A percentile compares a stretch with the other conserved stretches of the same genome.
Conservation (phyloP, 768 basidiomycete species). For the Rhodosporidiobolus sp. region DNA sequence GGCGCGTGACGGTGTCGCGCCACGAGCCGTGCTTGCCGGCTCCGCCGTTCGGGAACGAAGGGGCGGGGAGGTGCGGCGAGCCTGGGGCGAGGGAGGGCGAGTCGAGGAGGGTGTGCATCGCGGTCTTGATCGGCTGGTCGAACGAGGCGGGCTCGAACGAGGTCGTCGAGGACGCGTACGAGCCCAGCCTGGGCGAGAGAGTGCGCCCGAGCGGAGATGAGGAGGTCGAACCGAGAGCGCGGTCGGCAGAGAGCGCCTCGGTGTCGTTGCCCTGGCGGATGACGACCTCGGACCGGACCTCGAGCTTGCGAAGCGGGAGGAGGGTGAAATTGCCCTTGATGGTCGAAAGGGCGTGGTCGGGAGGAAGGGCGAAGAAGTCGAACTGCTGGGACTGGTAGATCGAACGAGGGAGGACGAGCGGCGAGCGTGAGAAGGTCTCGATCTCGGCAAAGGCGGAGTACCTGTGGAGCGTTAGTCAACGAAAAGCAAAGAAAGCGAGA, state of each 20-base stretch:
- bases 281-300: conserved; percentile 22
- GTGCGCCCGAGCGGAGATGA: not conserved
- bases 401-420: conserved; percentile 63
- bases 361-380: conserved; percentile 68
- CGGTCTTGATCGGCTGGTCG: conserved; percentile 38
- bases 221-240: not conserved
- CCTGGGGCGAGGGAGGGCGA: conserved; percentile 4
- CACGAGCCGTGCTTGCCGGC: conserved; percentile 36
- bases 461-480: not conserved
- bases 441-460: conserved; percentile 72
- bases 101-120: conserved; percentile 43
- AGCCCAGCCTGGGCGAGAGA: not conserved
- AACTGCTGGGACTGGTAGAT: conserved; percentile 85
- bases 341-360: conserved; percentile 58
- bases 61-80: conserved; percentile 20
- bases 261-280: conserved; percentile 11
- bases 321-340: not conserved
- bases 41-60: conserved; percentile 39
- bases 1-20: conserved; percentile 25
- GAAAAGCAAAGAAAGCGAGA: not conserved
- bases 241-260: conserved; percentile 3
- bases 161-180: not conserved
- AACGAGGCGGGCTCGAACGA: conserved; percentile 23
- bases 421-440: conserved; percentile 64
- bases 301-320: conserved; percentile 11